Percentiles rank a stretch among this genome's conserved stretches.
Conservation (phyloP, 805 yeast species). For the Lipomyces spencermartinsiae region DNA sequence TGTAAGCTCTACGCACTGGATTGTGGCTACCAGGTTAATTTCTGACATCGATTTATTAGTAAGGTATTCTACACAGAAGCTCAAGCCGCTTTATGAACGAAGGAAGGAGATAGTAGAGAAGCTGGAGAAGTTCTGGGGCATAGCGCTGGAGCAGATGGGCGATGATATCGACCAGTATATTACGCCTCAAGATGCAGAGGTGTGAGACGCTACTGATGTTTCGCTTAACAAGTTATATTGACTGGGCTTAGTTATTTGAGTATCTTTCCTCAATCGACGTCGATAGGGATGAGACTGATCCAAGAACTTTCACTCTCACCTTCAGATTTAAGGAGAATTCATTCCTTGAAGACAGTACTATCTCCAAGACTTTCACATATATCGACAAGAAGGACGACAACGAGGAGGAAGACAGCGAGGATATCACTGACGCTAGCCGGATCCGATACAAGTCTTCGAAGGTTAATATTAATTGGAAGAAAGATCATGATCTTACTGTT, state of each 20-base stretch:
- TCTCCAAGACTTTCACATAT: constrained; percentile 63
- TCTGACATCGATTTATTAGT: constrained; percentile 18
- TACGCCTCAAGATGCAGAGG: constrained; percentile 73
- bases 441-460: constrained; percentile 62
- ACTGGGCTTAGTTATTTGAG: constrained; percentile 21
- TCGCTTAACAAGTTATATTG: constrained; percentile 40
- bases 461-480: constrained; percentile 72
- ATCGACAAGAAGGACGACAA: constrained; percentile 40
- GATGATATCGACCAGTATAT: constrained; percentile 80
- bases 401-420: constrained; percentile 47
- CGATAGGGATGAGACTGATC: constrained; percentile 51
- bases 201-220: not conserved
- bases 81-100: constrained; percentile 62
- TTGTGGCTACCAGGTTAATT: not conserved
- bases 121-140: constrained; percentile 85
- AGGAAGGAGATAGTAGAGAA: constrained; percentile 60
- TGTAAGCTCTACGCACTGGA: constrained; percentile 12
- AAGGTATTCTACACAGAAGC: constrained; percentile 43
- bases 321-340: constrained; percentile 62
- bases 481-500: constrained; percentile 61
- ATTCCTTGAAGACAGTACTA: constrained; percentile 60
- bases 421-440: constrained; percentile 54
- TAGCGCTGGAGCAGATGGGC: constrained; percentile 80
- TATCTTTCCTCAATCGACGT: constrained; percentile 65
- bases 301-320: constrained; percentile 65